These are phyloP conservation scores for Leccinum subrobustum DNA, from an alignment of 1,284 basidiomycete genomes.

Conservation along the genomic window DNA sequence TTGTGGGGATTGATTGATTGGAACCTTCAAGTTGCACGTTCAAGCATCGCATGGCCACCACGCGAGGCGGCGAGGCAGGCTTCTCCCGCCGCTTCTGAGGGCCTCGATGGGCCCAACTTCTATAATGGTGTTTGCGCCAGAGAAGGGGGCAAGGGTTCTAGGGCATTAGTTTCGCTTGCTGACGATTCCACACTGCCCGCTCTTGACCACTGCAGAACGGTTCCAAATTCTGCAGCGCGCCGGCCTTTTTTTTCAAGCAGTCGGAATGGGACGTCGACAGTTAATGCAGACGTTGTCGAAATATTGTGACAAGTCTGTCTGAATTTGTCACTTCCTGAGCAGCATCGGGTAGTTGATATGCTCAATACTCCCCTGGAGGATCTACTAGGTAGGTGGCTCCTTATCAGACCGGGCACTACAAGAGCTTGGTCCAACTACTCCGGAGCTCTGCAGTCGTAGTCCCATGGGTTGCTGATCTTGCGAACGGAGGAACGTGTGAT, in stretches of 20 bases:
- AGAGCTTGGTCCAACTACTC: background rate
- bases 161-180: background rate
- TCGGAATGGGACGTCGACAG: background rate
- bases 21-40: background rate
- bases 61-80: slow-evolving; percentile 9
- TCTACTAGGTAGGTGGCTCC: background rate
- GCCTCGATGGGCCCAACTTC: background rate
- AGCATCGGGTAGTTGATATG: background rate
- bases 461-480: background rate
- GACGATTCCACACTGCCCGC: background rate
- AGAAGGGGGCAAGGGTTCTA: background rate
- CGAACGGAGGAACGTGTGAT: background rate
- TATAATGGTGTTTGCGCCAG: background rate
- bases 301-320: background rate
- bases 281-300: background rate
- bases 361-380: background rate
- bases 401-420: background rate
- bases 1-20: slow-evolving; percentile 4
- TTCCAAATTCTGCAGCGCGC: background rate
- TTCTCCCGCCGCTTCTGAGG: background rate
- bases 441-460: background rate
- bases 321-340: background rate
- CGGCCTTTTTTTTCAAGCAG: background rate
- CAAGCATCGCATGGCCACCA: slow-evolving; percentile 13
- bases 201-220: background rate